Conservation (phyloP, 352 stramenopile species). For the Pythium grandisporangium region DNA sequence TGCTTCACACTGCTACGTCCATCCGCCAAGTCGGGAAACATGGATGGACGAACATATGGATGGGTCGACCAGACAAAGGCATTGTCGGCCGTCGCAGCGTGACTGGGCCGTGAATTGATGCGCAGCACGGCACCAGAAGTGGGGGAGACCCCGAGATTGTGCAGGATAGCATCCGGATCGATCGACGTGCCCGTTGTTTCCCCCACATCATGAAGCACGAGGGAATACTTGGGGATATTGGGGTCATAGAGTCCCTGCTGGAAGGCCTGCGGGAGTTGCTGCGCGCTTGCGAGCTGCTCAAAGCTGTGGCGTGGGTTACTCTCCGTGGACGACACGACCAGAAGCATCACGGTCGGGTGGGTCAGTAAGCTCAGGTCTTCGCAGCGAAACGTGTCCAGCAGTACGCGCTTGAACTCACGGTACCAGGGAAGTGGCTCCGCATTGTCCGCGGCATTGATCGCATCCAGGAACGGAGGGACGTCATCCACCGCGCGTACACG, state of each 20-base stretch:
- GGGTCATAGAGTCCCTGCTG: constrained; percentile 71
- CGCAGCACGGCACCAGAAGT: constrained; percentile 41
- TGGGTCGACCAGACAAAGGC: constrained; percentile 33
- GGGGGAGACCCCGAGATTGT: constrained; percentile 46
- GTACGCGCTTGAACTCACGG: constrained; percentile 56
- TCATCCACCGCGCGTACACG: constrained; percentile 45
- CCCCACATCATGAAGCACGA: constrained; percentile 82
- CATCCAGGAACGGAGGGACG: constrained; percentile 53
- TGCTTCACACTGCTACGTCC: too few relatives aligned
- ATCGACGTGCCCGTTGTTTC: constrained; percentile 76
- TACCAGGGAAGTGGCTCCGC: constrained; percentile 73
- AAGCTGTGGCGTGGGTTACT: constrained; percentile 70
- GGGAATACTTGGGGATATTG: constrained; percentile 77
- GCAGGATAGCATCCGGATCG: constrained; percentile 67
- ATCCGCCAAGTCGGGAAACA: constrained; percentile 37
- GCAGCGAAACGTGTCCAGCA: constrained; percentile 79
- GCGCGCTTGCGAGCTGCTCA: constrained; percentile 39
- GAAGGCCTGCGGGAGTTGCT: constrained; percentile 49
- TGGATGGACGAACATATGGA: constrained; percentile 45
- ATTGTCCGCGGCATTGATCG: constrained; percentile 32
- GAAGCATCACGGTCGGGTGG: constrained; percentile 62
- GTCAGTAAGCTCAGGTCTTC: constrained; percentile 72
- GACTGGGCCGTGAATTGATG: constrained; percentile 52
- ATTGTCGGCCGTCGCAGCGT: constrained; percentile 18
- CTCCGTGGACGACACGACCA: constrained; percentile 79